Evolutionary conservation across 163 green algal genomes (phyloP).

Genomic region (Scenedesmus sp.): DNA sequence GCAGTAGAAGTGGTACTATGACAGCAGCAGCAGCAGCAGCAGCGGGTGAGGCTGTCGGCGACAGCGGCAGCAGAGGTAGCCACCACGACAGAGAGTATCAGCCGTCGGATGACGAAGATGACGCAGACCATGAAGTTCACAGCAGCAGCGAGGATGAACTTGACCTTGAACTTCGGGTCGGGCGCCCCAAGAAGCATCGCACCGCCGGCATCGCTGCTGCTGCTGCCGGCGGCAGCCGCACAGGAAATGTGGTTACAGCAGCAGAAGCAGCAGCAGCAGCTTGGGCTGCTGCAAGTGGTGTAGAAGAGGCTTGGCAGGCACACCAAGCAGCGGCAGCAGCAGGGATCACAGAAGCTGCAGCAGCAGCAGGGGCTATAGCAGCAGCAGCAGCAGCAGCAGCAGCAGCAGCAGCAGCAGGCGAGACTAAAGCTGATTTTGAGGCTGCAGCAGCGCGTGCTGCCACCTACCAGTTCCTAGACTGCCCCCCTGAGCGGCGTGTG

Average conservation of each 20-base stretch:
- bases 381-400: not conserved
- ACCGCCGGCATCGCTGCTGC: not conserved
- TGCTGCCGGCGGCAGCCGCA: not conserved
- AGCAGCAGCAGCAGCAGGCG: slow-evolving; percentile 17
- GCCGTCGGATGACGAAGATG: not conserved
- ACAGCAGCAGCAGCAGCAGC: slow-evolving; percentile 6
- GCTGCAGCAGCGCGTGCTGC: slow-evolving; percentile 14
- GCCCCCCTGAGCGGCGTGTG: slow-evolving; percentile 42
- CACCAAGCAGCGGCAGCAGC: not conserved
- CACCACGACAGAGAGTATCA: not conserved
- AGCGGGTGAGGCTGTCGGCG: not conserved
- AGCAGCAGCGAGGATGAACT: not conserved
- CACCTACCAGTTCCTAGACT: slow-evolving; percentile 45
- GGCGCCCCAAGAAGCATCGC: not conserved
- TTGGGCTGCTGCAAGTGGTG: not conserved
- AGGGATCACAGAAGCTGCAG: not conserved
- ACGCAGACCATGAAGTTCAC: not conserved
- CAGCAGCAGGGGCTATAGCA: not conserved
- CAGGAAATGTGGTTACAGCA: not conserved
- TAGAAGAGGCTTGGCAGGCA: not conserved
- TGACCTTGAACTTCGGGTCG: not conserved
- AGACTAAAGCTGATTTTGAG: not conserved
- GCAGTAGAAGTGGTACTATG: not conserved
- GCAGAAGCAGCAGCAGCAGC: slow-evolving; percentile 15
- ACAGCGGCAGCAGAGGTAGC: not conserved